Evolutionary conservation across 2,329 filamentous ascomycete species (phyloP), one percentile per base, ranked within the genome.

Genomic region (Tolypocladium capitatum): DNA sequence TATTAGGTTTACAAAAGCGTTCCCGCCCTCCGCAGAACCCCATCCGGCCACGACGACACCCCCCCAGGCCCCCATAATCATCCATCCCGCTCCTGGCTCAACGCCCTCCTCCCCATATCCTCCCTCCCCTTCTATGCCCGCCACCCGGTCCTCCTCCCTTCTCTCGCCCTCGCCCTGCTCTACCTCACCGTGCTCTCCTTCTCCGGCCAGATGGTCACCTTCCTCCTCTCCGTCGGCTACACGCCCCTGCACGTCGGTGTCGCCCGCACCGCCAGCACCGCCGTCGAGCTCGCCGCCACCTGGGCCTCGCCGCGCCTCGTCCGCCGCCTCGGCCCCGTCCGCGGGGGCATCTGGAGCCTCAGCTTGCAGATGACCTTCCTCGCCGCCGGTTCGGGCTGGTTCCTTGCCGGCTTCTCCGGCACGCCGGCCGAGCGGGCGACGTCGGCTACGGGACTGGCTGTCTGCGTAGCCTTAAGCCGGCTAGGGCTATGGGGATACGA

Each of bases 291-390:
- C 3, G 66, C 67, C 8, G 79, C 81, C 0, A 84, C 81, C 0
- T 81, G 76, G 70, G 58, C 74, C 0, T 77, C 74, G 0, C 81
- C 81, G 0, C 63, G 66, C 47, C 58, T 82, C 14, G 80, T 80
- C 69, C 55, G 54, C 2, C 64, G 62, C 35, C 73, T 83, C 35
- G 78, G 80, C 0, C 65, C 73, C 1, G 68, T 86, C 8, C 68
- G 85, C n/a, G 72, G 75, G 0, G 85, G 84, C 0, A 69, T 88
- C 3, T 89, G 85, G 85, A 80, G 78, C 52, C 58, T 83, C 10
- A 80, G 74, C 48, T 85, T 80, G 76, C 83, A 88, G 58, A 67
- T 83, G n/a, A 48, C 68, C 3, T 80, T 73, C 53, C 64, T 81
- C 5, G 67, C 66, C 1, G 66, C 60, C 0, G 75, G 69, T 4